phyloP scores from a whole-genome alignment of 306 rosid species.

The Biancaea sappan region DNA sequence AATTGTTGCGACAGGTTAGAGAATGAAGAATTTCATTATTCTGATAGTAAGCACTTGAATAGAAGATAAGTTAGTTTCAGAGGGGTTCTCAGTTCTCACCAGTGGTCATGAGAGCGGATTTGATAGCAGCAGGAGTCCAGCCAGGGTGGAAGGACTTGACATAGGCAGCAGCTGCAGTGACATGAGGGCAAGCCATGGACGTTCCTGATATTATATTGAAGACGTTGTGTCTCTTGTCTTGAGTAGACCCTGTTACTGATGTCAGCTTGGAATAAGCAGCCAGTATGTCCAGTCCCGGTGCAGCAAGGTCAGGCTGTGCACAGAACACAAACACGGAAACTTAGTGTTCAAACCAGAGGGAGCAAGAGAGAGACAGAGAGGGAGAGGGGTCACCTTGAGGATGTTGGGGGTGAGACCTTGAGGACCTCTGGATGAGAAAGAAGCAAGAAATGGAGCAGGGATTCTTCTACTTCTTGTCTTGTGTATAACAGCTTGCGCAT shows the following conservation, averaged over 20 bases:
- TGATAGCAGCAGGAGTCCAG: constrained; percentile 93
- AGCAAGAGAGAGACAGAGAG: not conserved
- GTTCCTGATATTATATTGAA: constrained; percentile 81
- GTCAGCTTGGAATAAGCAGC: constrained; percentile 62
- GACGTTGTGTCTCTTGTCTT: constrained; percentile 45
- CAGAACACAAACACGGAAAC: not conserved
- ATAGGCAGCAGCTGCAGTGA: constrained; percentile 68
- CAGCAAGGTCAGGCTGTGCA: constrained; percentile 78
- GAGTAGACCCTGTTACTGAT: constrained; percentile 42
- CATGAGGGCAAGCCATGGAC: constrained; percentile 93
- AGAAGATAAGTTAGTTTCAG: not conserved
- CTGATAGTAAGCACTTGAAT: not conserved
- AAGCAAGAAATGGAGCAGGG: constrained; percentile 68
- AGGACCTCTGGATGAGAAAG: constrained; percentile 87
- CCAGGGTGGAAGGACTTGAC: constrained; percentile 85
- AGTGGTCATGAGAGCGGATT: constrained; percentile 92
- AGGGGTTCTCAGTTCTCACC: constrained; percentile 52
- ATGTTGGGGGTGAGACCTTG: constrained; percentile 47
- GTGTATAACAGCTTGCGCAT: constrained; percentile 59
- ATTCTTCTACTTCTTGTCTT: constrained; percentile 39
- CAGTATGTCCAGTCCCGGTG: constrained; percentile 83
- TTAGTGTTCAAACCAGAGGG: constrained; percentile 12
- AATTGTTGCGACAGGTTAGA: constrained; percentile 14
- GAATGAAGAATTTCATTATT: not conserved
- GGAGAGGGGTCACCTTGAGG: constrained; percentile 57